Base-by-base conservation (phyloP, 2,329 filamentous ascomycete species). In the Botrytis porri region DNA sequence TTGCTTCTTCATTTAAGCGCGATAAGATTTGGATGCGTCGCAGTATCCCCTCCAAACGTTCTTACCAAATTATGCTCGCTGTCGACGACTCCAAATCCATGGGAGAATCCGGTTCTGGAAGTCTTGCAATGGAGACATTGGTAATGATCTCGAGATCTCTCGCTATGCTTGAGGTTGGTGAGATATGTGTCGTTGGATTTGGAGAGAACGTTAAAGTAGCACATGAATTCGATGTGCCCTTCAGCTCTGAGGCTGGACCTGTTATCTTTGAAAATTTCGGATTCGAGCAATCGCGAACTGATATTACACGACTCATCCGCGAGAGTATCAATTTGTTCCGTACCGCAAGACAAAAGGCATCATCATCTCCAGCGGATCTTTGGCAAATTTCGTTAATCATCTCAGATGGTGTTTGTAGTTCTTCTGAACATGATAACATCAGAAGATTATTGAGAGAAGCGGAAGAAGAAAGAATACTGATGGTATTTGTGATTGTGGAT, bases 1-100 rank as follows among this genome's bases (percentile, higher is more conserved):
- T 99, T 78, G 96, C 97, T 1, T 98, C 95, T 0, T 92, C 93
- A 81, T 99, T 98, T 87, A 98, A 98, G 86, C 93, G 96, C 74
- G 96, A 99, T 88, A 99, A 99, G 86, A 99, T 99, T 83, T 99
- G 96, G 96, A 97, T 99, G 92, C 92, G 97, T 22, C 90, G 97
- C 72, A 92, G 90, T 48, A 90, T 97, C 67, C 97, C 97, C 1
- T 95, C 92, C 54, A 98, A 98, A 84, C 92, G 97, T 59, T 92
- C 91, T 73, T 99, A 99, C 83, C 97, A 99, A 83, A 97, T 99
- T 82, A 90, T 99, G 85, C 91, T 99, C 67, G 97, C 96, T 57
- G 94, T 99, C 54, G 96, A 99, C 82, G 96, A 99, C 84, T 95
- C 92, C 79, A 93, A 93, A 82, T 94, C 91, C 74, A 99, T 99